Conservation (phyloP, 108 stramenopile species). For the Skeletonema menzelii region DNA sequence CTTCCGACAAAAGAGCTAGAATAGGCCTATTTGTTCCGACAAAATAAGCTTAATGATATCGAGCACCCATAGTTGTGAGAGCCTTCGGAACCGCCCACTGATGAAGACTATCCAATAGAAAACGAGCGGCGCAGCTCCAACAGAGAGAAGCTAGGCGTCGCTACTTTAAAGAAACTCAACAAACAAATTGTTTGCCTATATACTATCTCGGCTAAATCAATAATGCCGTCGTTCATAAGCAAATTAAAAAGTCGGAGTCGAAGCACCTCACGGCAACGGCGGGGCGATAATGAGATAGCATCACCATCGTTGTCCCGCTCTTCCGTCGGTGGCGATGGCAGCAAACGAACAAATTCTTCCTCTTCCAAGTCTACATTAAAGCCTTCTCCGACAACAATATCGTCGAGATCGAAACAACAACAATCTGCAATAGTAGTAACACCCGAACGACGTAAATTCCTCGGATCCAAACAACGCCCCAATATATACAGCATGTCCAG, state of each 20-base stretch:
- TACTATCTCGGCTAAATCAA: no score
- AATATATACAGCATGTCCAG: background rate
- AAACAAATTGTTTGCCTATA: no score
- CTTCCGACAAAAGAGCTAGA: no score
- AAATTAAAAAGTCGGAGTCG: slow-evolving; percentile 1
- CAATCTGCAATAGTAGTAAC: background rate
- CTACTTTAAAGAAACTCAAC: no score
- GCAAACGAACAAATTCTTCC: background rate
- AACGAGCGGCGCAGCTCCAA: no score
- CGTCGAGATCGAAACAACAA: background rate
- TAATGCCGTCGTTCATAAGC: background rate
- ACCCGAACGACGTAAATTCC: background rate
- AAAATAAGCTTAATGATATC: no score
- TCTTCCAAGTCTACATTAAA: background rate
- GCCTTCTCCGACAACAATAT: background rate
- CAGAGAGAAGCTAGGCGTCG: no score
- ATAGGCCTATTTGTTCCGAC: no score
- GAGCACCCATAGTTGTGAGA: no score
- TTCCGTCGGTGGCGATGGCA: background rate
- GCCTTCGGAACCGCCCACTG: no score
- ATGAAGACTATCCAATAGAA: no score
- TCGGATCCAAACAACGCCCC: background rate
- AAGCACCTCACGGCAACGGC: background rate
- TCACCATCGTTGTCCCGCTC: background rate
- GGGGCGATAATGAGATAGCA: background rate